A percentile compares a stretch with the other conserved stretches of the same genome.
Evolutionary conservation across 176 grass and related monocot genomes (phyloP).

Genomic region (Lolium multiflorum): DNA sequence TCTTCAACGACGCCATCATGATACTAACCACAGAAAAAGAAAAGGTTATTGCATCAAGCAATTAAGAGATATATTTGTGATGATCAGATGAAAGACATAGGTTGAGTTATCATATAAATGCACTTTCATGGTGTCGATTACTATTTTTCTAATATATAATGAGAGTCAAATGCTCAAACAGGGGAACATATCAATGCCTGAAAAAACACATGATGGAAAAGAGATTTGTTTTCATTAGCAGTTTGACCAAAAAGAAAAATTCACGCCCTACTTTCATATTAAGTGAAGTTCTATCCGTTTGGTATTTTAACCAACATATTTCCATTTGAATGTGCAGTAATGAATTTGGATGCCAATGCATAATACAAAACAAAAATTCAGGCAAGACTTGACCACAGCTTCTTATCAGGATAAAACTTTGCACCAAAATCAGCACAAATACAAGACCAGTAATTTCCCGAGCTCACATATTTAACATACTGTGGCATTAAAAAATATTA

Average conservation of each 20-base stretch:
- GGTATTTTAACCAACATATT: slow-evolving; percentile 22
- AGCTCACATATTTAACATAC: not conserved
- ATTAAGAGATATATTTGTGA: slow-evolving; percentile 1
- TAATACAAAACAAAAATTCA: not conserved
- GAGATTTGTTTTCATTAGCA: slow-evolving; percentile 1
- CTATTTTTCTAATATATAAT: not conserved
- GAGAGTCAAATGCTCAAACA: slow-evolving; percentile 3
- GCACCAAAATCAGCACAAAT: slow-evolving; percentile 11
- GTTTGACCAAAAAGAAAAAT: not conserved
- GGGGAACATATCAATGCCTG: not conserved
- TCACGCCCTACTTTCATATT: not conserved
- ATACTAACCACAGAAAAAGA: slow-evolving; percentile 58
- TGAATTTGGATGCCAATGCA: not conserved
- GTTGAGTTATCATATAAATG: not conserved
- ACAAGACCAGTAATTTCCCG: not conserved
- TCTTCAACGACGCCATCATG: slow-evolving; percentile 98
- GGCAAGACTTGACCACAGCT: not conserved
- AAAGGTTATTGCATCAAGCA: slow-evolving; percentile 28
- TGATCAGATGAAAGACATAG: slow-evolving; percentile 6
- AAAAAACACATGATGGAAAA: not conserved
- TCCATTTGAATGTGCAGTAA: not conserved
- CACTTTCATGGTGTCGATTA: not conserved
- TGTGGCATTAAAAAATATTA: not conserved
- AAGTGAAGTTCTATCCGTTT: not conserved
- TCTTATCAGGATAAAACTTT: slow-evolving; percentile 13